These are phyloP conservation scores for Candida sanyiensis DNA, from an alignment of 805 yeast genomes.

Conservation along the genomic window DNA sequence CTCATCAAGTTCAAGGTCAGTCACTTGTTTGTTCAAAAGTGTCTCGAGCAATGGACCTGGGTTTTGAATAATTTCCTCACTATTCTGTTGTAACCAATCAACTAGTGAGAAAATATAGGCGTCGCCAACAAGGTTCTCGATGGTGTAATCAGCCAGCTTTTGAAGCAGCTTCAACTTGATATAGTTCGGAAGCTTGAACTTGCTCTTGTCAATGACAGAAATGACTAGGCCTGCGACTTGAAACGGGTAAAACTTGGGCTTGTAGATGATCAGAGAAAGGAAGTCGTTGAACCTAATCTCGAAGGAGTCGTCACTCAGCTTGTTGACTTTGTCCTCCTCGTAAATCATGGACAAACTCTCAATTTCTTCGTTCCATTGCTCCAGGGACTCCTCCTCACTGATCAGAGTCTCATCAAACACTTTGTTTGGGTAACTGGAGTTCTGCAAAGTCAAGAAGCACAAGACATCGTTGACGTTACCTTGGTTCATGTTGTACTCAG, in stretches of 20 bases:
- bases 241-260: constrained; percentile 53
- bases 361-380: constrained; percentile 69
- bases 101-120: constrained; percentile 60
- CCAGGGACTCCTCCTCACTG: constrained; percentile 21
- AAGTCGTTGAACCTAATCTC: constrained; percentile 21
- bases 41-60: constrained; percentile 64
- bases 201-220: constrained; percentile 30
- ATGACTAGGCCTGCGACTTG: constrained; percentile 66
- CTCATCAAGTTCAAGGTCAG: constrained; percentile 5
- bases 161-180: constrained; percentile 54
- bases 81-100: constrained; percentile 72
- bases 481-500: constrained; percentile 36
- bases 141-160: constrained; percentile 40
- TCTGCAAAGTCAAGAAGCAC: constrained; percentile 8
- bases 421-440: constrained; percentile 8
- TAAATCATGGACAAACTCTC: constrained; percentile 62
- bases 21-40: constrained; percentile 2
- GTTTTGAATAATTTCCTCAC: constrained; percentile 49
- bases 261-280: constrained; percentile 36
- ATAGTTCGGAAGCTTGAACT: constrained; percentile 58
- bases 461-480: constrained; percentile 37
- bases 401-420: constrained; percentile 2
- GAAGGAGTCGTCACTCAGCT: constrained; percentile 22
- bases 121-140: constrained; percentile 53
- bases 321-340: constrained; percentile 27